Evolutionary conservation across 495 filamentous ascomycete genomes (phyloP).

Genomic region (Aspergillus indologenus): DNA sequence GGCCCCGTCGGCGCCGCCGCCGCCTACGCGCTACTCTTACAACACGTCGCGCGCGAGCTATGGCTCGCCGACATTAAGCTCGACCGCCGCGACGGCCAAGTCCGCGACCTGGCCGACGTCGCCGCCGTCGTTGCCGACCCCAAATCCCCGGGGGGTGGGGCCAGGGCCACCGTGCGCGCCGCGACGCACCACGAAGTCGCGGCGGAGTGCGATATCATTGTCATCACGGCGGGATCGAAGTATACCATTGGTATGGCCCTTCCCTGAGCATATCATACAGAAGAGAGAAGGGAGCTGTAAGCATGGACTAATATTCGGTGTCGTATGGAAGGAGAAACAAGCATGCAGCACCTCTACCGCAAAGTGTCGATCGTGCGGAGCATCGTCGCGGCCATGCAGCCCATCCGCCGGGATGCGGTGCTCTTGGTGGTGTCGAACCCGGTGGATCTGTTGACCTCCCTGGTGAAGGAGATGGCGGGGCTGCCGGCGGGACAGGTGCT

Average conservation of each 20-base stretch:
- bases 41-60: conserved; percentile 34
- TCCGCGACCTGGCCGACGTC: conserved; percentile 44
- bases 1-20: conserved; percentile 45
- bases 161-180: conserved; percentile 29
- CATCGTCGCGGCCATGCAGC: conserved; percentile 34
- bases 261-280: neutral
- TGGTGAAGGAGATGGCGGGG: conserved; percentile 33
- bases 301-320: conserved; percentile 9
- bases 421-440: conserved; percentile 47
- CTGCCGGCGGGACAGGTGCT: conserved; percentile 38
- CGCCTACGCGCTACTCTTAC: conserved; percentile 42
- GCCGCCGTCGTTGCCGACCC: no score
- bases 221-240: conserved; percentile 46
- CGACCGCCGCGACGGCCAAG: conserved; percentile 38
- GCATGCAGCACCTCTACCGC: conserved; percentile 36
- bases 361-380: conserved; percentile 38
- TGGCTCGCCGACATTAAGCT: conserved; percentile 43
- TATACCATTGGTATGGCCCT: conserved; percentile 9
- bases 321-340: conserved; percentile 33
- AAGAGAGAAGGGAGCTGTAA: neutral
- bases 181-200: conserved; percentile 41
- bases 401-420: conserved; percentile 35
- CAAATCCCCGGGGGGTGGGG: no score
- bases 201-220: conserved; percentile 42
- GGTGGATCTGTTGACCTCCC: conserved; percentile 45